These are phyloP conservation scores for Wickerhamomyces mucosus DNA, from an alignment of 805 yeast genomes.

Conservation along the genomic window DNA sequence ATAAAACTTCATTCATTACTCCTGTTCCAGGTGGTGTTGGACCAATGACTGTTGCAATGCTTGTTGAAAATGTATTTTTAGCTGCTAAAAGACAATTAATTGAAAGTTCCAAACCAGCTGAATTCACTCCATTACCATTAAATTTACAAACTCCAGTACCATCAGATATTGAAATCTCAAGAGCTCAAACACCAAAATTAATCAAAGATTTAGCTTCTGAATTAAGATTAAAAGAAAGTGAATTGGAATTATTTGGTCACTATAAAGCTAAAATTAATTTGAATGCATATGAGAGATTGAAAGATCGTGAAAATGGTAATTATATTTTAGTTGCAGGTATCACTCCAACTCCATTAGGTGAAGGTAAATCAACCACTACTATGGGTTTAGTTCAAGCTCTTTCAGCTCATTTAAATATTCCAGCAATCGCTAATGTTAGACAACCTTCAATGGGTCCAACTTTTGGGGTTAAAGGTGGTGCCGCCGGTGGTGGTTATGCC, in stretches of 20 bases:
- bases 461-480: constrained; percentile 84
- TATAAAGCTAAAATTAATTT: constrained; percentile 71
- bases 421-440: constrained; percentile 73
- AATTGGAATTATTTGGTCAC: constrained; percentile 67
- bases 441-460: constrained; percentile 90
- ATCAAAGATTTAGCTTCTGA: constrained; percentile 61
- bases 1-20: constrained; percentile 56
- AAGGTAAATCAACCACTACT: constrained; percentile 79
- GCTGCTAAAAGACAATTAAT: constrained; percentile 47
- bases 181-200: constrained; percentile 65
- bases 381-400: constrained; percentile 76
- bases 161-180: constrained; percentile 69
- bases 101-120: constrained; percentile 16
- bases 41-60: constrained; percentile 85
- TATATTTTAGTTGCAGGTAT: constrained; percentile 75
- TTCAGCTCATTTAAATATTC: constrained; percentile 62
- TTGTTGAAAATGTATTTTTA: constrained; percentile 58
- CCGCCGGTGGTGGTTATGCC: constrained; percentile 86
- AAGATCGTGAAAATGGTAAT: constrained; percentile 53
- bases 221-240: constrained; percentile 56
- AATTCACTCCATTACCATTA: constrained; percentile 44
- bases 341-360: constrained; percentile 81
- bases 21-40: constrained; percentile 93
- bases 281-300: constrained; percentile 51
- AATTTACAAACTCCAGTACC: constrained; percentile 61